These are phyloP conservation scores for Pythium vanterpoolii DNA, from an alignment of 352 stramenopile genomes.

Conservation along the genomic window DNA sequence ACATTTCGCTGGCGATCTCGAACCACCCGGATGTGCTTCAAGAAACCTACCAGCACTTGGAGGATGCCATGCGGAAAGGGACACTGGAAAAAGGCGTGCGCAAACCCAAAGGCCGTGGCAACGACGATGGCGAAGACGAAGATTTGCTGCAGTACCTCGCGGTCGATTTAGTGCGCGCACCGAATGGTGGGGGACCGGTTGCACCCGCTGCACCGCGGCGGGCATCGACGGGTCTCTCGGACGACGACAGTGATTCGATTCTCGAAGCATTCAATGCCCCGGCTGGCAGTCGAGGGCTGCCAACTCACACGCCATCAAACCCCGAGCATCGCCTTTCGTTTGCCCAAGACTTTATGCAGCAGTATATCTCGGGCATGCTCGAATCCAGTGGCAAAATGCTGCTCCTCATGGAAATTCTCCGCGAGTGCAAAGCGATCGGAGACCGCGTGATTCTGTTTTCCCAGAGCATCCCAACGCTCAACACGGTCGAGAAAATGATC, in stretches of 20 bases:
- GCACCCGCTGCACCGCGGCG: neutral
- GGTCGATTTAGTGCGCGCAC: neutral
- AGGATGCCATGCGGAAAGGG: conserved; percentile 47
- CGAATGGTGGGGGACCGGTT: neutral
- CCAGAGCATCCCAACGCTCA: conserved; percentile 85
- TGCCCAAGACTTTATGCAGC: conserved; percentile 52
- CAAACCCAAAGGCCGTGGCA: neutral
- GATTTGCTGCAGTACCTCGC: conserved; percentile 37
- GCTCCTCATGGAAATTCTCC: conserved; percentile 78
- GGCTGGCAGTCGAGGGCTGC: neutral
- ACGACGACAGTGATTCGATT: conserved; percentile 39
- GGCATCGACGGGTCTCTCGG: conserved; percentile 15
- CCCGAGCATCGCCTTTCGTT: conserved; percentile 67
- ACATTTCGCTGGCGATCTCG: conserved; percentile 84
- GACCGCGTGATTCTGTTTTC: conserved; percentile 90
- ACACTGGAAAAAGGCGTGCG: conserved; percentile 31
- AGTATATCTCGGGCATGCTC: conserved; percentile 50
- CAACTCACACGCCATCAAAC: neutral
- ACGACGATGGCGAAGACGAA: conserved; percentile 46
- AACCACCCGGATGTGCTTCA: conserved; percentile 86
- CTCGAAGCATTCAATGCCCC: conserved; percentile 35
- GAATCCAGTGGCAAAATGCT: conserved; percentile 87
- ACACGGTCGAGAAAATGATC: conserved; percentile 77
- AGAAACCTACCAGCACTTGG: conserved; percentile 59
- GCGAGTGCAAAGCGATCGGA: conserved; percentile 56